Evolutionary conservation across 441 rosid genomes (phyloP).

Genomic region (Pelargonium fulgidum): DNA sequence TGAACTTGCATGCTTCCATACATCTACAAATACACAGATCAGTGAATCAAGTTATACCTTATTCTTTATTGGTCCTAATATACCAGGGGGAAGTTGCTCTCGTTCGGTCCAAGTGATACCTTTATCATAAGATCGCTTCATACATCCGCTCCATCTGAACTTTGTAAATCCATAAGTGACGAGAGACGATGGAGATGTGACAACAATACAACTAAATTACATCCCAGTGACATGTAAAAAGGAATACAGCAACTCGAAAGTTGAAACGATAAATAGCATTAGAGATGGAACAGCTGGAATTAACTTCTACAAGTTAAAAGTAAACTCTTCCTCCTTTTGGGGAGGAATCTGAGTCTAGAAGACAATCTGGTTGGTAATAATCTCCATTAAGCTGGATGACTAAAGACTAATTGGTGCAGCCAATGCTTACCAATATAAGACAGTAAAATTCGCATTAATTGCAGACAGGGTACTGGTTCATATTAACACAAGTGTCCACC

Average conservation of each 20-base stretch:
- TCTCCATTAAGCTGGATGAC: too few species aligned
- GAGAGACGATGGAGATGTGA: neutral
- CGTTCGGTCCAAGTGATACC: constrained; percentile 71
- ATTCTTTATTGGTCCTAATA: constrained; percentile 80
- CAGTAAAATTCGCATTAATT: too few species aligned
- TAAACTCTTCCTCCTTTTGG: neutral
- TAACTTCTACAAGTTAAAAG: too few species aligned
- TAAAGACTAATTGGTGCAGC: too few species aligned
- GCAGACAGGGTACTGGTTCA: too few species aligned
- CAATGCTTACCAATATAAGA: too few species aligned
- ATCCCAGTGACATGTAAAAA: too few species aligned
- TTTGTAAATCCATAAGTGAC: constrained; percentile 14
- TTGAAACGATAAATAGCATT: too few species aligned
- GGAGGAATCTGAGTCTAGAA: neutral
- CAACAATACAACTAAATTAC: neutral
- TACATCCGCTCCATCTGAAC: constrained; percentile 84
- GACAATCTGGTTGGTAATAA: too few species aligned
- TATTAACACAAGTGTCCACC: too few species aligned
- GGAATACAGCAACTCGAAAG: too few species aligned
- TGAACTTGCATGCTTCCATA: constrained; percentile 3
- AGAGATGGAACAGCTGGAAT: too few species aligned
- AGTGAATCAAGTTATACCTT: constrained; percentile 41
- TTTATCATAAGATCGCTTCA: constrained; percentile 75
- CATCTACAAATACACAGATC: neutral
- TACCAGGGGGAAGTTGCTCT: constrained; percentile 90